These are phyloP conservation scores for Sonneratia alba DNA, from an alignment of 345 rosid genomes.

Conservation along the genomic window DNA sequence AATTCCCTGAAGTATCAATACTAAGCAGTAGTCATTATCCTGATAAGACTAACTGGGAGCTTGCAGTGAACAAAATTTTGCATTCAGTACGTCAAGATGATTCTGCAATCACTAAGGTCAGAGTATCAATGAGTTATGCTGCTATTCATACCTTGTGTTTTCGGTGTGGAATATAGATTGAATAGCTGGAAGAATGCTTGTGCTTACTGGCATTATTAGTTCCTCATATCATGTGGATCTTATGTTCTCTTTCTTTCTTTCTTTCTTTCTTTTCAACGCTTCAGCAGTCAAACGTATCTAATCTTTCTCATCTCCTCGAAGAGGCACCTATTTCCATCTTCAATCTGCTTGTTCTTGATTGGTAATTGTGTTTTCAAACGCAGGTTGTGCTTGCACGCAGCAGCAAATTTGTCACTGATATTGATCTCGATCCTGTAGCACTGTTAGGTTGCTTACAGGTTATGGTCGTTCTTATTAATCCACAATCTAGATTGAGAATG, in stretches of 20 bases:
- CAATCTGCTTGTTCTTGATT: conserved; percentile 3
- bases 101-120: conserved; percentile 57
- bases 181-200: not conserved
- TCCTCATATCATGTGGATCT: not conserved
- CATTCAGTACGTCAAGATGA: conserved; percentile 39
- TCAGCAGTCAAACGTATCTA: not conserved
- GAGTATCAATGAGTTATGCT: not conserved
- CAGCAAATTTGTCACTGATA: conserved; percentile 56
- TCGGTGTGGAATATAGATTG: not conserved
- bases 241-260: not conserved
- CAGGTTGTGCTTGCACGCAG: conserved; percentile 90
- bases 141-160: not conserved
- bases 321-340: not conserved
- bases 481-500: not conserved
- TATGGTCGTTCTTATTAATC: conserved; percentile 4
- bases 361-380: conserved; percentile 13
- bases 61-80: conserved; percentile 54
- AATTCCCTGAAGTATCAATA: conserved; percentile 38
- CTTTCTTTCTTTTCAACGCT: not conserved
- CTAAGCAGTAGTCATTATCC: conserved; percentile 58
- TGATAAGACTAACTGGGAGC: conserved; percentile 42
- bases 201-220: not conserved
- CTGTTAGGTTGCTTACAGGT: conserved; percentile 88
- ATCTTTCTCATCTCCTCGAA: not conserved
- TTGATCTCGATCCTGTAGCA: conserved; percentile 60